A percentile compares a stretch with the other conserved stretches of the same genome.
These are phyloP conservation scores for Paracoccidioides lutzii DNA, from an alignment of 2,329 filamentous ascomycete genomes.

Conservation along the genomic window DNA sequence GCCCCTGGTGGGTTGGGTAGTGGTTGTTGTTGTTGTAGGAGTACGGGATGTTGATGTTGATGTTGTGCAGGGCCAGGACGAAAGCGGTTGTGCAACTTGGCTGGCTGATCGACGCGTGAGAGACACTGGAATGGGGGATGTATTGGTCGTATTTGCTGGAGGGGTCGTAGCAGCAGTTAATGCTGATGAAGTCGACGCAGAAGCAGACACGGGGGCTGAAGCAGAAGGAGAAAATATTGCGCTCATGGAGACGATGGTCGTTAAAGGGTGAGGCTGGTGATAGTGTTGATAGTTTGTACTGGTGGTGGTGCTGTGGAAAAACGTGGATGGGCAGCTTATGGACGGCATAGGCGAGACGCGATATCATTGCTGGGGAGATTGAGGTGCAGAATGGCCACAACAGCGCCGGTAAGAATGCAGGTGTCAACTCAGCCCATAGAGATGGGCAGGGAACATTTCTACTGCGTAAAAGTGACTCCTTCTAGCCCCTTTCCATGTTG, in stretches of 20 bases:
- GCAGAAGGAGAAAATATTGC: constrained; percentile 23
- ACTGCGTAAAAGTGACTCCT: too few species aligned
- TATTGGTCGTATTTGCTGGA: constrained; percentile 9
- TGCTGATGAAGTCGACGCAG: background rate
- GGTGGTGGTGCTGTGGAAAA: background rate
- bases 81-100: constrained; percentile 8
- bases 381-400: too few species aligned
- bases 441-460: too few species aligned
- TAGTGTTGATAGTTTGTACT: constrained; percentile 2
- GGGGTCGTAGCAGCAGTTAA: background rate
- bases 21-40: constrained; percentile 5
- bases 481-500: too few species aligned
- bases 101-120: constrained; percentile 4
- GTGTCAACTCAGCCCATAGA: too few species aligned
- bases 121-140: background rate
- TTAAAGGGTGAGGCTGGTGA: constrained; percentile 2
- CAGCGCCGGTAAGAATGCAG: too few species aligned
- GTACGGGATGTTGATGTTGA: background rate
- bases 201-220: constrained; percentile 15
- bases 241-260: constrained; percentile 22
- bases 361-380: background rate
- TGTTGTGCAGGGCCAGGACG: constrained; percentile 9
- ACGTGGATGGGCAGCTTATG: background rate
- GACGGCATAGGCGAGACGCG: background rate
- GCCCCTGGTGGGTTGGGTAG: background rate